Conservation (phyloP, 1,284 basidiomycete genomes). For the Mycena sp. region DNA sequence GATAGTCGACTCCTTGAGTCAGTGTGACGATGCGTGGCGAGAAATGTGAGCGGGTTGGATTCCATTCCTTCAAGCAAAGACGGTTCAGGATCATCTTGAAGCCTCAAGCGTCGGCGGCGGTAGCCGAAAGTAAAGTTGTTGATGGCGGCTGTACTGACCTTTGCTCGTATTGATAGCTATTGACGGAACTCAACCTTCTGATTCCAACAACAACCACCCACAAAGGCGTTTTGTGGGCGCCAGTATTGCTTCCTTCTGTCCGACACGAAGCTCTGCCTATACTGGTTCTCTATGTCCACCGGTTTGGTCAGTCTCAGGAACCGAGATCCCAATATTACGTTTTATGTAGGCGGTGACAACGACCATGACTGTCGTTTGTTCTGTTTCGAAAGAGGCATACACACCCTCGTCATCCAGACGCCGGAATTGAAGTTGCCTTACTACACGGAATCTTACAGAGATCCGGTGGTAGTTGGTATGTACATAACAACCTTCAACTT, state of each 20-base stretch:
- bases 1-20: no score
- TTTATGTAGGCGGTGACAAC: conserved; percentile 36
- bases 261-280: no score
- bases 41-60: no score
- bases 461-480: conserved; percentile 29
- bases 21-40: no score
- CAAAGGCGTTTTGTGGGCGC: conserved; percentile 4
- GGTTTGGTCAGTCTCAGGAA: conserved; percentile 8
- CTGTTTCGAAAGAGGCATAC: conserved; percentile 36
- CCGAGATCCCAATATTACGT: conserved; percentile 39
- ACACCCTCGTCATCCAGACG: conserved; percentile 52
- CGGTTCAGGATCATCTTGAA: no score
- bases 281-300: conserved; percentile 19
- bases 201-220: conserved; percentile 2
- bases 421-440: conserved; percentile 25
- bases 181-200: background rate
- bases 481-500: background rate
- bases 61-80: no score
- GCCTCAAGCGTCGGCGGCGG: no score
- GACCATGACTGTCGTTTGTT: conserved; percentile 32
- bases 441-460: background rate
- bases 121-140: no score
- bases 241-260: background rate
- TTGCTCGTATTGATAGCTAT: background rate
- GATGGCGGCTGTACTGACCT: no score